Percentiles rank a stretch among this genome's conserved stretches.
Evolutionary conservation across 495 filamentous ascomycete genomes (phyloP).

Genomic region (Aspergillus saccharolyticus): DNA sequence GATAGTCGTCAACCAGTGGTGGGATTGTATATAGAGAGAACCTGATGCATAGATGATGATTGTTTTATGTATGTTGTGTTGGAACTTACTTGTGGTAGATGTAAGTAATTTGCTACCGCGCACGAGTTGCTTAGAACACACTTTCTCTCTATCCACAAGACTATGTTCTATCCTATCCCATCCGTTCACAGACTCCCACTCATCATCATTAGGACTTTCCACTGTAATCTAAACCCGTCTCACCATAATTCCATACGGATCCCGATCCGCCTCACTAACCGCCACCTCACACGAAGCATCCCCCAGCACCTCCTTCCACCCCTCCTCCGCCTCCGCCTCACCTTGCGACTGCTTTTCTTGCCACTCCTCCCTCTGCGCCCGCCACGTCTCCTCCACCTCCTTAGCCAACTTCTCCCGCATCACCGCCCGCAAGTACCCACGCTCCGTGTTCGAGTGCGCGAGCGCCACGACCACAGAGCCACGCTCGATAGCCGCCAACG

Average conservation of each 20-base stretch:
- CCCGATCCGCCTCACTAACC: constrained; percentile 73
- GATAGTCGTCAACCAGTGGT: neutral
- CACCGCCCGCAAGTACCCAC: constrained; percentile 68
- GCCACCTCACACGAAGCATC: constrained; percentile 56
- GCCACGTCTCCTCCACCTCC: constrained; percentile 51
- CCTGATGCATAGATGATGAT: too few species aligned
- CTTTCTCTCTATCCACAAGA: too few species aligned
- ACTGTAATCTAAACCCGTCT: constrained; percentile 41
- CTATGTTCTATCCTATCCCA: too few species aligned
- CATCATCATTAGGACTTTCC: too few species aligned
- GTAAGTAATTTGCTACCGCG: too few species aligned
- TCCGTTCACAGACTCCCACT: too few species aligned
- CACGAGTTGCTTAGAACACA: too few species aligned
- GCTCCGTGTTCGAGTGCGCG: constrained; percentile 88
- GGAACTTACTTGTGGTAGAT: neutral
- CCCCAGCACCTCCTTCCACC: constrained; percentile 39
- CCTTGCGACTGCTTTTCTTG: constrained; percentile 21
- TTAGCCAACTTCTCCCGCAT: constrained; percentile 61
- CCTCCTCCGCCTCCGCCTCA: constrained; percentile 21
- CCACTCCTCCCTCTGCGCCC: constrained; percentile 35
- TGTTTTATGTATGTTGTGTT: too few species aligned
- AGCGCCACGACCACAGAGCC: constrained; percentile 80
- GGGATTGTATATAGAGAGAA: neutral
- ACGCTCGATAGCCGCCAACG: constrained; percentile 78
- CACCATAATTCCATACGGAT: constrained; percentile 69